Evolutionary conservation across 176 grass and related monocot genomes (phyloP).

Genomic region (Carex cristatella): DNA sequence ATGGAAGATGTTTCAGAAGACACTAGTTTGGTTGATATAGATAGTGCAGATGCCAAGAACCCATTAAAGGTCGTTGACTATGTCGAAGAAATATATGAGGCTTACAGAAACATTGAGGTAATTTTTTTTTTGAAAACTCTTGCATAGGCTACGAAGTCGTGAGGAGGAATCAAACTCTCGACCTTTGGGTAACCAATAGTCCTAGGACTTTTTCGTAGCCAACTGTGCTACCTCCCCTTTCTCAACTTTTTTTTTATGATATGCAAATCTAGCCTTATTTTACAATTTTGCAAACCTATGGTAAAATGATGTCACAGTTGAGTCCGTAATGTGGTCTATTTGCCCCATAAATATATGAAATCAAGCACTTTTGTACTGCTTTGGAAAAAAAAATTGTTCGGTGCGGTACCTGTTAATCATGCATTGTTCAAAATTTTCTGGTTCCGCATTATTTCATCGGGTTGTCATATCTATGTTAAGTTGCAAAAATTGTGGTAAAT

Average conservation of each 20-base stretch:
- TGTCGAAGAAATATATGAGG: constrained; percentile 60
- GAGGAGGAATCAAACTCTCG: too few relatives aligned
- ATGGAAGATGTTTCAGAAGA: constrained; percentile 36
- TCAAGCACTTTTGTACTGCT: background rate
- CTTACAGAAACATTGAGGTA: constrained; percentile 76
- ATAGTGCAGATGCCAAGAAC: constrained; percentile 41
- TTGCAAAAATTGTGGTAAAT: background rate
- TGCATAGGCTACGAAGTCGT: too few relatives aligned
- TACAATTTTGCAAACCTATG: background rate
- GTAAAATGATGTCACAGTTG: background rate
- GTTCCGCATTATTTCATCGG: background rate
- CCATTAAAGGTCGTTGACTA: constrained; percentile 65
- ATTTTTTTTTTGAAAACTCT: background rate
- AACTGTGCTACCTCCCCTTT: too few relatives aligned
- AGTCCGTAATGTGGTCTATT: background rate
- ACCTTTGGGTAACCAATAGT: too few relatives aligned
- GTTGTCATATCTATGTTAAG: background rate
- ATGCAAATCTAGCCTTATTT: too few relatives aligned
- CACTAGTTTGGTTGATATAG: constrained; percentile 52
- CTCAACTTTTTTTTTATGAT: too few relatives aligned
- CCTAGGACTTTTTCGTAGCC: too few relatives aligned
- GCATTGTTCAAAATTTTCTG: background rate
- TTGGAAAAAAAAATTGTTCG: background rate
- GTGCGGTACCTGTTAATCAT: background rate
- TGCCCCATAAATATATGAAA: background rate